Evolutionary conservation across 257 asterid species (phyloP), one percentile per base, ranked within the genome.

Genomic region (Primulina eburnea): DNA sequence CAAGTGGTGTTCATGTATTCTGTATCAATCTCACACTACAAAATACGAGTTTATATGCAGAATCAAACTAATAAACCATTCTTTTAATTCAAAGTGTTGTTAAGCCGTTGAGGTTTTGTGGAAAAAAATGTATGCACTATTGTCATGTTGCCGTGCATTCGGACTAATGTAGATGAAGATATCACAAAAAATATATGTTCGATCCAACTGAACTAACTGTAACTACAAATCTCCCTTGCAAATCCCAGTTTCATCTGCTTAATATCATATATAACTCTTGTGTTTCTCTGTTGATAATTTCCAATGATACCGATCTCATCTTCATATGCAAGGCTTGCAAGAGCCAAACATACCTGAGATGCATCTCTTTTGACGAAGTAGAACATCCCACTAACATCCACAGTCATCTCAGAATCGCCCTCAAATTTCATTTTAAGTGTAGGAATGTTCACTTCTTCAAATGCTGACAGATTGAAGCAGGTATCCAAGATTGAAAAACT

Each of bases 321-420:
- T 65, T 92, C 98, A 62, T 71, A 85, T 0, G 83, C 67, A 7
- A 92, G 92, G 83, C 98, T 90, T 9, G 97, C 90, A 26, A 92
- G 73, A 56, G 97, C 97, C 79, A 92, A 83, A 72, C 98, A 92
- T 77, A 83, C 98, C 81, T 88, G 98, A 60, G 96, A 88, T 1
- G 87, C 95, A 43, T 90, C 97, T 30, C 71, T 71, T 76, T 79
- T 90, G 26, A 79, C 97, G 67, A 84, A 70, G 65, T 90, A 92
- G 70, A 92, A 78, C 64, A 85, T 83, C 62, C 98, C 98, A 8
- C 66, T 64, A 16, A 83, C 92, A 72, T 92, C 93, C 79, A 92
- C 92, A 57, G 50, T 75, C 75, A 87, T 82, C 86, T 87, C 89
- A 3, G 84, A 90, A 60, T 55, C 86, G 0, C 86, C 89, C n/a